phyloP scores from a whole-genome alignment of 495 filamentous ascomycete genomes.

The Xylaria palmicola region DNA sequence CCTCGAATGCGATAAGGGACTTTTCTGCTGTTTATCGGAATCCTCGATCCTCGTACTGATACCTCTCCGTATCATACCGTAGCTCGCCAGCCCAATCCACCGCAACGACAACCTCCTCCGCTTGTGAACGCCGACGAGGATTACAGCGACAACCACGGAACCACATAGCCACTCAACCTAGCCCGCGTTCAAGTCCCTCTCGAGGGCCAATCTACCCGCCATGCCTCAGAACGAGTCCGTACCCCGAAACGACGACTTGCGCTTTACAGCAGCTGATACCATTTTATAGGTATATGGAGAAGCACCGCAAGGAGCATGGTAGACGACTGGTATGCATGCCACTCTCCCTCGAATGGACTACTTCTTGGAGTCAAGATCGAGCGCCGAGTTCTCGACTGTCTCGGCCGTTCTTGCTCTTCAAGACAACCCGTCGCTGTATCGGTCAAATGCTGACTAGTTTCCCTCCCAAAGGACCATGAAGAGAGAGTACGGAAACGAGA shows the following conservation, averaged over 20 bases:
- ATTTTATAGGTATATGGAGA: constrained; percentile 76
- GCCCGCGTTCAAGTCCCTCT: constrained; percentile 15
- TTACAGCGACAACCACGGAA: neutral
- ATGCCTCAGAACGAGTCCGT: constrained; percentile 73
- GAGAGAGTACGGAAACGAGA: constrained; percentile 84
- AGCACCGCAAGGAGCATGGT: constrained; percentile 78
- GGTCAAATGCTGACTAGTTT: neutral
- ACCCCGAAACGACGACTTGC: neutral
- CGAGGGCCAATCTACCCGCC: constrained; percentile 17
- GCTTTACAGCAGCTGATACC: neutral
- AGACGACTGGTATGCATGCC: constrained; percentile 46
- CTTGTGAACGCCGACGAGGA: neutral
- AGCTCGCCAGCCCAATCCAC: neutral
- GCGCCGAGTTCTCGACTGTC: too few relatives aligned
- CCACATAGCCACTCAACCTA: neutral
- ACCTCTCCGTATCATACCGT: too few relatives aligned
- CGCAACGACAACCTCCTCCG: neutral
- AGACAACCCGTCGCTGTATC: neutral
- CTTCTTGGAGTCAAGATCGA: too few relatives aligned
- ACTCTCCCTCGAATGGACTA: neutral
- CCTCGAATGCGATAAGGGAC: constrained; percentile 6
- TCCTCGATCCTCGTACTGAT: neutral
- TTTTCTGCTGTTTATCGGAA: constrained; percentile 6
- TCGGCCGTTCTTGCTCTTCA: too few relatives aligned
- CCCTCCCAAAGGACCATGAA: constrained; percentile 65